Conservation (phyloP, 306 rosid genomes). For the Corylus americana region DNA sequence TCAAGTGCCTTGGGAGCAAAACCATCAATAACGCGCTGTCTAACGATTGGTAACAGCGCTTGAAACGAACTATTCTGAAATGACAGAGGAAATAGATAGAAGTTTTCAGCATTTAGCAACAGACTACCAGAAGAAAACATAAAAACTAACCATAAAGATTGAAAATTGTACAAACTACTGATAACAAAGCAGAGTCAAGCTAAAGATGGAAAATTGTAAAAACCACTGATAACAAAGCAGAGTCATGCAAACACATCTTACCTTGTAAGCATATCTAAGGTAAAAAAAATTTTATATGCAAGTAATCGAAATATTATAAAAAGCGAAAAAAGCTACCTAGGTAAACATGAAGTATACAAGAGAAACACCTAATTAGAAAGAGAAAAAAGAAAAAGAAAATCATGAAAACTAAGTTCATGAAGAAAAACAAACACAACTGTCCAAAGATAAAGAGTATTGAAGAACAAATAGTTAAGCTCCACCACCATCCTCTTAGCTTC, state of each 20-base stretch:
- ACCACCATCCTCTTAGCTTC: too few species aligned
- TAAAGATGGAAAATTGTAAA: not conserved
- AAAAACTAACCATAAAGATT: not conserved
- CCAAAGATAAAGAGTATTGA: too few species aligned
- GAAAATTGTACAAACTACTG: not conserved
- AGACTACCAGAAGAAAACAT: not conserved
- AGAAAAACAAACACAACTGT: too few species aligned
- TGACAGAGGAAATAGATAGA: conserved; percentile 30
- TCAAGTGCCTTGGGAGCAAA: conserved; percentile 77
- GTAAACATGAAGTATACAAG: too few species aligned
- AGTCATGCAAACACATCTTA: conserved; percentile 21
- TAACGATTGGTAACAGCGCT: conserved; percentile 76
- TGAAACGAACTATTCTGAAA: conserved; percentile 81
- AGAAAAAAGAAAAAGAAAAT: too few species aligned
- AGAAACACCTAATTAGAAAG: too few species aligned
- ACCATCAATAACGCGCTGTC: conserved; percentile 78
- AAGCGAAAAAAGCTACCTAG: too few species aligned
- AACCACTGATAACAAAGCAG: not conserved
- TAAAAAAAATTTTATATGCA: not conserved
- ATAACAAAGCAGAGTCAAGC: conserved; percentile 7
- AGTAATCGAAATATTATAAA: too few species aligned
- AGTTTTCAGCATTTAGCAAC: conserved; percentile 22
- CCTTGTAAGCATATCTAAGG: conserved; percentile 11
- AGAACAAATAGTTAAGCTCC: too few species aligned
- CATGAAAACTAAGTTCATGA: too few species aligned